Percentiles rank a stretch among this genome's conserved stretches.
phyloP scores from a whole-genome alignment of 768 basidiomycete species.

The Stropharia rugosoannulata region DNA sequence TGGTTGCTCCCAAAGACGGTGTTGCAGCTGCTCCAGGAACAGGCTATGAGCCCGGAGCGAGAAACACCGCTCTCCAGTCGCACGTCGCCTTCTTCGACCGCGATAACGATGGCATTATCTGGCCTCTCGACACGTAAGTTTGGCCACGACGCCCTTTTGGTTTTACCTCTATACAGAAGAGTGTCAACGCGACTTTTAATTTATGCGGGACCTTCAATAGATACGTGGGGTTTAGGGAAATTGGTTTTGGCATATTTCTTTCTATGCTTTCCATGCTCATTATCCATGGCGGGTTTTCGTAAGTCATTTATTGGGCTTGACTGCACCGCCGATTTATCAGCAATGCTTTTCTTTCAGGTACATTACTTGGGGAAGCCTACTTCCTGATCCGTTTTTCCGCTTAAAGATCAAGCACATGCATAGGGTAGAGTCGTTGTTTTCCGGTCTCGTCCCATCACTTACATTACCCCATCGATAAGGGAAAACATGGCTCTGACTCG shows the following conservation, averaged over 20 bases:
- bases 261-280: conserved; percentile 34
- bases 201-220: conserved; percentile 15
- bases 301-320: conserved; percentile 13
- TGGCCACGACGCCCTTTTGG: not conserved
- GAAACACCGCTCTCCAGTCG: conserved; percentile 37
- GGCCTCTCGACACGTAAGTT: conserved; percentile 43
- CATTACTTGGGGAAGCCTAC: conserved; percentile 30
- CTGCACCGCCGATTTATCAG: not conserved
- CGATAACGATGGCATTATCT: conserved; percentile 45
- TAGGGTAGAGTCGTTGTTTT: conserved; percentile 23
- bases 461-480: conserved; percentile 21
- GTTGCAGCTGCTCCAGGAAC: conserved; percentile 27
- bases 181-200: not conserved
- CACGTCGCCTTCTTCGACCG: conserved; percentile 47
- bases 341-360: conserved; percentile 22
- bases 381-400: conserved; percentile 45
- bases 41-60: conserved; percentile 25
- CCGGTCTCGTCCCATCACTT: not conserved
- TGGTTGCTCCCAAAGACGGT: conserved; percentile 33
- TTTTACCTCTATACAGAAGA: not conserved
- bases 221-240: conserved; percentile 35
- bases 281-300: conserved; percentile 43
- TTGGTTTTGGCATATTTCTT: conserved; percentile 36
- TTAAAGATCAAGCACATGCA: conserved; percentile 39
- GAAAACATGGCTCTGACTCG: conserved; percentile 42